Evolutionary conservation across 257 asterid species (phyloP), one percentile per base, ranked within the genome.

Genomic region (Solanum gandarillasii): DNA sequence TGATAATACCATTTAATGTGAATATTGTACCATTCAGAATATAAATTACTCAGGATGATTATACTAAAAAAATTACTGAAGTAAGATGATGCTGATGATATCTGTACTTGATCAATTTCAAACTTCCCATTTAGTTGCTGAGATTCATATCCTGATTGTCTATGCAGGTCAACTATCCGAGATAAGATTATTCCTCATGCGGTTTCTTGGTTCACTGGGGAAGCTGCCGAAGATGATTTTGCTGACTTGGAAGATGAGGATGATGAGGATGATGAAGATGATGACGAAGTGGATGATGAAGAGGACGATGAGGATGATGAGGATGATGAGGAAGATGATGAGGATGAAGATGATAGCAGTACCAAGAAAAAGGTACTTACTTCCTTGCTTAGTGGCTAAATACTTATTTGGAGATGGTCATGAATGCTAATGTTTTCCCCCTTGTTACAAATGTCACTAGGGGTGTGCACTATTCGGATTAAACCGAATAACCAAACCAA

Each of bases 121-220:
- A 31, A 46, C 35, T 81, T 23, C 21, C 6, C 14, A 48, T 58
- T 16, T 21, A 68, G 71, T 38, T 36, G 73, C 84, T 71, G 14
- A 86, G 65, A 72, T 43, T 67, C 65, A 85, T 38, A n/a, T 20
- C 78, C 67, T 86, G 9, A 16, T 34, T 52, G 6, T 9, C 84
- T 60, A 52, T 91, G 89, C 91, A 96, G 99, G 74, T 94, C 99
- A 39, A 95, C 99, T 1, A 94, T 96, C 76, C 94, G 99, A 6
- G 99, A 96, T 84, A 94, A 94, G 88, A 94, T 95, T 39, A 96
- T 96, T 60, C 98, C 99, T 16, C 98, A 94, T 93, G 99, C 99
- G 0, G 98, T 96, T 16, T 95, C 98, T 65, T 96, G 99, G 99
- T 96, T 93, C 90, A 96, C 99, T 4, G 98, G 99, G 31, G 99